Evolutionary conservation across 2,329 filamentous ascomycete species (phyloP).

Genomic region (Nemania serpens): DNA sequence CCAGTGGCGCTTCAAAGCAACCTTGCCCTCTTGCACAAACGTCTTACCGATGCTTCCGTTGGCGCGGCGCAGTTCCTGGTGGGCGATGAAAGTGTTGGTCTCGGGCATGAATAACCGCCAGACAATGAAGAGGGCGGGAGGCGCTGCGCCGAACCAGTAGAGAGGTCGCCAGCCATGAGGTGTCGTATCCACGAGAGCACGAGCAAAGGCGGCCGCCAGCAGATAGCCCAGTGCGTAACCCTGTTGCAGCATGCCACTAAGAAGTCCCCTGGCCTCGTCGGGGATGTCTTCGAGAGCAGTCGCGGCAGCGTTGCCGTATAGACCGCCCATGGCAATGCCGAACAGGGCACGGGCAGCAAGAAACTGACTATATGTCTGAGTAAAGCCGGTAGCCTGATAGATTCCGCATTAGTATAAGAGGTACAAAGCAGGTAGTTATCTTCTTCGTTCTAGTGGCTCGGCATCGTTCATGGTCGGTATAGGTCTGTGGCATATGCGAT

Average conservation of each 20-base stretch:
- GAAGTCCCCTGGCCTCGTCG: slow-evolving; percentile 68
- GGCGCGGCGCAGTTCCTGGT: slow-evolving; percentile 63
- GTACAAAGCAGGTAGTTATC: not conserved
- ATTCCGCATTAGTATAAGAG: slow-evolving; percentile 7
- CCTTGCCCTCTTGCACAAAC: slow-evolving; percentile 77
- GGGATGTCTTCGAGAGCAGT: slow-evolving; percentile 79
- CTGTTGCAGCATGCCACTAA: slow-evolving; percentile 77
- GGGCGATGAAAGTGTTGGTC: slow-evolving; percentile 72
- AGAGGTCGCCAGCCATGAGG: slow-evolving; percentile 80
- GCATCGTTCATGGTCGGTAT: not conserved
- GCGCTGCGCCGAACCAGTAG: slow-evolving; percentile 86
- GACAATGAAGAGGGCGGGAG: slow-evolving; percentile 78
- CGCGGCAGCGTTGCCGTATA: slow-evolving; percentile 78
- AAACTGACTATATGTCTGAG: slow-evolving; percentile 70
- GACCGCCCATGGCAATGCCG: slow-evolving; percentile 80
- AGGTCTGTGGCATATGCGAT: not conserved
- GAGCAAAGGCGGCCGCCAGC: slow-evolving; percentile 60
- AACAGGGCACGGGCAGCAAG: slow-evolving; percentile 76
- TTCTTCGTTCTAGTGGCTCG: not conserved
- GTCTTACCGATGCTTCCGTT: slow-evolving; percentile 64
- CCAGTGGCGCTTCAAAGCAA: slow-evolving; percentile 82
- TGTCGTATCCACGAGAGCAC: slow-evolving; percentile 76
- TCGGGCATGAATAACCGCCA: slow-evolving; percentile 80
- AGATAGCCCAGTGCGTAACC: slow-evolving; percentile 73
- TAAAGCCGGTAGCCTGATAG: slow-evolving; percentile 66